A percentile compares a stretch with the other conserved stretches of the same genome.
Evolutionary conservation across 2,329 filamentous ascomycete genomes (phyloP).

Genomic region (Coniochaeta ligniaria): DNA sequence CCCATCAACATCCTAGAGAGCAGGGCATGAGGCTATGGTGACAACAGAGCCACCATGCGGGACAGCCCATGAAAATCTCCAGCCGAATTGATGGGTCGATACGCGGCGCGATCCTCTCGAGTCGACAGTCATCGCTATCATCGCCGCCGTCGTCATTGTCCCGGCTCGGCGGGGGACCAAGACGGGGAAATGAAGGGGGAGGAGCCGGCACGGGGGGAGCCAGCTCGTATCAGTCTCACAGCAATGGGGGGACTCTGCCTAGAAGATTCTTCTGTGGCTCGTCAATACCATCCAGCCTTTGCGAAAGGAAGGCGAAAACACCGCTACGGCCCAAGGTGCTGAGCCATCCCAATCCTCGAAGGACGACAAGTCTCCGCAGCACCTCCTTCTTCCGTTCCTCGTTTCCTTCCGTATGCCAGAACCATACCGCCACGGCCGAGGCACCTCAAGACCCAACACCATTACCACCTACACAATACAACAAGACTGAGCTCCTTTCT

Average conservation of each 20-base stretch:
- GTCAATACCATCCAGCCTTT: not conserved
- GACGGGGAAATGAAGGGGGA: not conserved
- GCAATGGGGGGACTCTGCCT: not conserved
- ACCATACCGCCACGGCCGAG: slow-evolving; percentile 9
- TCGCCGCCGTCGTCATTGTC: slow-evolving; percentile 11
- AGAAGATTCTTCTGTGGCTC: not conserved
- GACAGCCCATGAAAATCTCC: slow-evolving; percentile 53
- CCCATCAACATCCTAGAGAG: not conserved
- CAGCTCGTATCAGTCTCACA: not conserved
- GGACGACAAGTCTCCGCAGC: slow-evolving; percentile 4
- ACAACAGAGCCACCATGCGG: slow-evolving; percentile 34
- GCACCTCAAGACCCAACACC: slow-evolving; percentile 2
- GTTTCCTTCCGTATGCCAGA: slow-evolving; percentile 6
- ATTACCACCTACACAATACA: not conserved
- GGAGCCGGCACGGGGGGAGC: not conserved
- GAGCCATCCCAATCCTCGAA: slow-evolving; percentile 6
- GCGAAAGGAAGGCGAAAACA: slow-evolving; percentile 2
- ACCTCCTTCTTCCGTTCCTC: slow-evolving; percentile 11
- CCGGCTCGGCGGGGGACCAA: not conserved
- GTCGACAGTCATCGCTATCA: slow-evolving; percentile 29
- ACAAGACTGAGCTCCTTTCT: slow-evolving; percentile 39
- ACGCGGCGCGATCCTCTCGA: slow-evolving; percentile 47
- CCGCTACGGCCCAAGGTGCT: slow-evolving; percentile 4
- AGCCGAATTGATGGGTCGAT: slow-evolving; percentile 53
- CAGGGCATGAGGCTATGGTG: slow-evolving; percentile 16